Evolutionary conservation across 1,284 basidiomycete genomes (phyloP), one percentile per base, ranked within the genome.

Genomic region (Papiliotrema nemorosa): DNA sequence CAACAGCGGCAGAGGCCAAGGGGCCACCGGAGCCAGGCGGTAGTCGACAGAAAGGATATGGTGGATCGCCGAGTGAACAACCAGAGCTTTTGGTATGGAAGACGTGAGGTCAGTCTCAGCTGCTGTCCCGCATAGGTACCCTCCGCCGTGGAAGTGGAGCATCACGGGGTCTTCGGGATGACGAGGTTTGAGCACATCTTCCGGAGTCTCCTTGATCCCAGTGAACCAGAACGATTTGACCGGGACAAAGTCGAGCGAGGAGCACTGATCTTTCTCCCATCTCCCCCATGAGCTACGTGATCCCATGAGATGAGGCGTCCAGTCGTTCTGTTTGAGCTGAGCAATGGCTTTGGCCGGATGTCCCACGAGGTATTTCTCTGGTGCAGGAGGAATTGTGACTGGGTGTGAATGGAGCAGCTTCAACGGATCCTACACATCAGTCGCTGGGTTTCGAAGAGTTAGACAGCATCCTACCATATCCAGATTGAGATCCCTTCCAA

Each of bases 1-100:
- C 4, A 85, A 64, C 1, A 86, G 74, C 16, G 83, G 82, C 0
- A 83, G 70, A 0, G 85, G 84, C 76, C 85, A 85, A 0, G 83
- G 70, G 6, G 58, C 60, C 1, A 44, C 50, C 1, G 63, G 60
- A 0, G 68, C 67, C 0, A 70, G 60, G 2, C 69, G 60, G 39
- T 69, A 71, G 46, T 72, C 71, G 37, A 71, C 62, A 1, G 63
- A 66, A 0, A 73, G 58, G 10, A 73, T 56, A 39, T 71, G 69
- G 21, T 63, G 60, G n/a, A 72, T 57, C 1, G 69, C 64, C 4
- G 69, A 68, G 52, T 68, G 58, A 7, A 51, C 43, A 5, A 70
- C 65, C 5, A 72, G 52, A 20, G 52, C 44, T 49, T 69, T 70
- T 9, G 64, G 53, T 21, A 72, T 69, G 18, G 55, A 54, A 2